Evolutionary conservation across 2,329 filamentous ascomycete species (phyloP).

Genomic region (Aspergillus ochraceus): DNA sequence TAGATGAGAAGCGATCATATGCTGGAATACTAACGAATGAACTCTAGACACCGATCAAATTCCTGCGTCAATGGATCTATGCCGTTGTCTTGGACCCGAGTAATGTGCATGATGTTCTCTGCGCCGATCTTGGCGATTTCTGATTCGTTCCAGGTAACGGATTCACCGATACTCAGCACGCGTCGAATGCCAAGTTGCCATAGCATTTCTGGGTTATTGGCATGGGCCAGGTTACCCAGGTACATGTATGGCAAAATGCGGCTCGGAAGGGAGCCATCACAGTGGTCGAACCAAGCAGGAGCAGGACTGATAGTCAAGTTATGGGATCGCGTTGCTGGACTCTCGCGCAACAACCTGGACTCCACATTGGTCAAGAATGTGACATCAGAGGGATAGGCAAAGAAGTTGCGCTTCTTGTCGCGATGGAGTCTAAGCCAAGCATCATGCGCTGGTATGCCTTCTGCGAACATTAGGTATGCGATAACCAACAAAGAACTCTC

Average conservation of each 20-base stretch:
- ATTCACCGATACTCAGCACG: slow-evolving; percentile 89
- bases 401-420: slow-evolving; percentile 83
- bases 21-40: slow-evolving; percentile 70
- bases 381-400: slow-evolving; percentile 90
- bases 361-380: slow-evolving; percentile 76
- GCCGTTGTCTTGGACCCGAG: slow-evolving; percentile 92
- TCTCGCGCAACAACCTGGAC: slow-evolving; percentile 66
- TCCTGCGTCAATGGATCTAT: slow-evolving; percentile 88
- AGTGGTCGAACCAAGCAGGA: slow-evolving; percentile 76
- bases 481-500: slow-evolving; percentile 87
- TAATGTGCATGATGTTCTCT: slow-evolving; percentile 77
- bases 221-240: slow-evolving; percentile 86
- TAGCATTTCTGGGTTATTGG: slow-evolving; percentile 87
- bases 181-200: slow-evolving; percentile 78
- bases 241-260: slow-evolving; percentile 93
- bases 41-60: slow-evolving; percentile 81
- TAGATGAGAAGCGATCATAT: neutral
- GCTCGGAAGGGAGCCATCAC: slow-evolving; percentile 90
- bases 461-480: slow-evolving; percentile 91
- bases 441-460: slow-evolving; percentile 74
- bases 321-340: slow-evolving; percentile 30
- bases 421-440: slow-evolving; percentile 87
- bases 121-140: slow-evolving; percentile 70
- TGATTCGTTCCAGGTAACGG: slow-evolving; percentile 74
- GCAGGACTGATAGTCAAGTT: slow-evolving; percentile 40